Conservation (phyloP, 2,329 filamentous ascomycete genomes). For the Phyllosticta citribraziliensis region DNA sequence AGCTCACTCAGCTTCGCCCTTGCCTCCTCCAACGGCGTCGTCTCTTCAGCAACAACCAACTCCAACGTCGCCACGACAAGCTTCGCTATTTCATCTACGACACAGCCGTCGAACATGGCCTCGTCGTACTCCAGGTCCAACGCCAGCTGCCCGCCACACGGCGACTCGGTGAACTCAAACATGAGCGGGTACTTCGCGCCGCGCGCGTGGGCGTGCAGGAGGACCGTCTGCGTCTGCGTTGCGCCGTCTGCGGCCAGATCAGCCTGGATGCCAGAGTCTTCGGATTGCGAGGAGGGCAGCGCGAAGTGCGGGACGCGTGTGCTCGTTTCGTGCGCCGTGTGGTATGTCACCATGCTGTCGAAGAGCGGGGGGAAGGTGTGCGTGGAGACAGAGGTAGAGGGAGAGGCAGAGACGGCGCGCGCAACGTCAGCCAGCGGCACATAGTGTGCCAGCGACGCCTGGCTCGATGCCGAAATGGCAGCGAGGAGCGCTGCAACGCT, state of each 20-base stretch:
- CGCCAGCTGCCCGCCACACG: background rate
- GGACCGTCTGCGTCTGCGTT: background rate
- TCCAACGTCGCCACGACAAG: background rate
- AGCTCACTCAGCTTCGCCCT: background rate
- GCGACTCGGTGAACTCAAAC: conserved; percentile 10
- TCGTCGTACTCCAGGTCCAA: conserved; percentile 3
- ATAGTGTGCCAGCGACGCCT: background rate
- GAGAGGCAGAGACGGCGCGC: background rate
- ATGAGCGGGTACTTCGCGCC: conserved; percentile 12
- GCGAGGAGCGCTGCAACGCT: background rate
- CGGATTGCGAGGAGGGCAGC: background rate
- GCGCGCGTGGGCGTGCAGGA: background rate
- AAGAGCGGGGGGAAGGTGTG: background rate
- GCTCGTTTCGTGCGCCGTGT: background rate
- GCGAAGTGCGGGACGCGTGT: background rate
- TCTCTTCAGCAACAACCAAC: background rate
- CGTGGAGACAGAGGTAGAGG: background rate
- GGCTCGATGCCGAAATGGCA: background rate
- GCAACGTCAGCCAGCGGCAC: background rate
- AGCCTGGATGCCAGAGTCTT: background rate
- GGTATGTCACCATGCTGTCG: background rate
- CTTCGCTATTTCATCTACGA: background rate
- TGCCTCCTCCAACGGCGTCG: background rate
- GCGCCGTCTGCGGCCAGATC: background rate
- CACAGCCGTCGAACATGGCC: background rate